Base-by-base conservation (phyloP, 163 green algal genomes). In the Scenedesmus sp. region DNA sequence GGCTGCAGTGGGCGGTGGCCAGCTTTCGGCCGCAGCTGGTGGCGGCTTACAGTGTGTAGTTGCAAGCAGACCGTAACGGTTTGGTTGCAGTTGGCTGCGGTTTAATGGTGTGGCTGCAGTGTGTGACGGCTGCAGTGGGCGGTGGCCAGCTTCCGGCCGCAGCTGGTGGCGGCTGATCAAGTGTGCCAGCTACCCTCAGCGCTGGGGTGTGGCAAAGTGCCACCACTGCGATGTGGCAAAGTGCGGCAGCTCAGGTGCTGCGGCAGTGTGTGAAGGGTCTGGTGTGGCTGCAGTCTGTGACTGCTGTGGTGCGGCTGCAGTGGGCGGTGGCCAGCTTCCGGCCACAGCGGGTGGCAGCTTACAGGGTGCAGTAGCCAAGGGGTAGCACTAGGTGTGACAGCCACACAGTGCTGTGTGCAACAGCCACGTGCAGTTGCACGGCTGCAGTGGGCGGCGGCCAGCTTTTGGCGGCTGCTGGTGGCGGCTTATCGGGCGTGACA, bases 1-100 rank as follows among this genome's bases (percentile, higher is more conserved):
- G 82, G 34, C 60, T 88, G 82, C 82, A 88, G 82, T 88, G 82
- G 82, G 56, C 82, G 15, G 46, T 88, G 18, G 82, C 82, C 4
- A 52, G 6, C 3, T 73, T 76, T 55, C 82, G 82, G 4, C 82
- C 82, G 3, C 5, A 70, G 34, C 20, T 88, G 82, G 46, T 88
- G 55, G 12, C 16, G 62, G 62, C 62, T 23, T 18, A 23, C 62
- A 70, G 62, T 12, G 62, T 70, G 62, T 70, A 13, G 10, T 70
- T 16, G 9, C 18, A 13, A 13, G 62, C 4, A 46, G 0, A 46
- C 34, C 34, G 34, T 18, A 4, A 23, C 12, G 10, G 62, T 70
- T 3, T 70, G 59, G 59, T 10, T 64, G 59, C 59, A 64, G 8
- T 46, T 46, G 34, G 34, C 34, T 46, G 34, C 34, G 0, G 34